A percentile compares a stretch with the other conserved stretches of the same genome.
phyloP scores from a whole-genome alignment of 495 filamentous ascomycete species.

The Saxophila tyrrhenica region DNA sequence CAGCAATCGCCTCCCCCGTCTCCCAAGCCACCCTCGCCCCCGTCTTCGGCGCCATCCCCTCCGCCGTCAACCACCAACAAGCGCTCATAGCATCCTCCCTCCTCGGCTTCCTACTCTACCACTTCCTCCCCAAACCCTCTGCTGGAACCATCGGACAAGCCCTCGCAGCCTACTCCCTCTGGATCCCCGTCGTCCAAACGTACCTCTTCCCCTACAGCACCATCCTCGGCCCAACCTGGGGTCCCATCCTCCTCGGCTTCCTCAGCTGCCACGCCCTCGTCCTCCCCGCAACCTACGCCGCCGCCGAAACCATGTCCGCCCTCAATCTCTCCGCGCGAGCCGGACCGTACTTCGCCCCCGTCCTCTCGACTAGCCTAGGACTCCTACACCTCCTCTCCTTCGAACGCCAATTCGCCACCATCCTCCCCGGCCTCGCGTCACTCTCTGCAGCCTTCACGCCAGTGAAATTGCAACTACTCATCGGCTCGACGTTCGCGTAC shows the following conservation, averaged over 20 bases:
- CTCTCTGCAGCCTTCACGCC: conserved; percentile 52
- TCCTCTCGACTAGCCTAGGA: conserved; percentile 34
- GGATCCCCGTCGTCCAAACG: conserved; percentile 60
- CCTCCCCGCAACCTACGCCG: conserved; percentile 52
- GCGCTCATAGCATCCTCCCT: conserved; percentile 52
- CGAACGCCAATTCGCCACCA: conserved; percentile 40
- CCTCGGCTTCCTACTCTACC: conserved; percentile 47
- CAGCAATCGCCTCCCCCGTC: conserved; percentile 62
- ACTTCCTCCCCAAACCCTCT: conserved; percentile 35
- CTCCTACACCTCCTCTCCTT: conserved; percentile 48
- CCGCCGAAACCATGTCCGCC: conserved; percentile 51
- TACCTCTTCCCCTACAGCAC: conserved; percentile 53
- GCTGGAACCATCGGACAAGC: conserved; percentile 35
- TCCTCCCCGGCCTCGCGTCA: conserved; percentile 48
- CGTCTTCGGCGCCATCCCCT: conserved; percentile 71
- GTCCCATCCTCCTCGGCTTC: conserved; percentile 63
- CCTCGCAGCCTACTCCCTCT: conserved; percentile 58
- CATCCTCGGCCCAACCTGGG: conserved; percentile 51
- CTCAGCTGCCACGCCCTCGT: conserved; percentile 63
- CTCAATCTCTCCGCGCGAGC: conserved; percentile 31
- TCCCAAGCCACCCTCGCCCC: conserved; percentile 68
- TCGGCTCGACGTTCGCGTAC: conserved; percentile 50
- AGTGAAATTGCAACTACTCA: conserved; percentile 55
- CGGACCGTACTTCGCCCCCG: conserved; percentile 1
- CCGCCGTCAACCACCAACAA: conserved; percentile 57